phyloP scores from a whole-genome alignment of 2,329 filamentous ascomycete species.

The Alternaria ethzedia region DNA sequence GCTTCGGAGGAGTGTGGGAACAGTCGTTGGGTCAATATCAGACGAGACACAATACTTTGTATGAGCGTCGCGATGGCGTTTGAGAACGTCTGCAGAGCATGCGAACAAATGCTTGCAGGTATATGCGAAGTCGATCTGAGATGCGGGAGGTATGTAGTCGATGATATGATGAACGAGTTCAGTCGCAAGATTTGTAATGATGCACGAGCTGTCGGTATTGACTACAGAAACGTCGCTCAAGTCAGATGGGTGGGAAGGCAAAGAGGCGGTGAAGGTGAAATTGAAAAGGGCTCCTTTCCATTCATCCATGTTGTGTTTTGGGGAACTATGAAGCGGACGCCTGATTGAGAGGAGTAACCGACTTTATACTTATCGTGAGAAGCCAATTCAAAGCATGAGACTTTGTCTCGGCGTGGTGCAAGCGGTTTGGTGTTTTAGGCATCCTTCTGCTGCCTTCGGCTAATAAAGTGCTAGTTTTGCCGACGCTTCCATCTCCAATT shows the following conservation, averaged over 20 bases:
- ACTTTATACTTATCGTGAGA: background rate
- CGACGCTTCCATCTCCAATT: background rate
- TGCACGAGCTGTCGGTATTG: background rate
- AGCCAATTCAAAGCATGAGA: background rate
- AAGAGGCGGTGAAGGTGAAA: background rate
- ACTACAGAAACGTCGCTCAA: background rate
- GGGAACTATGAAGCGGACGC: background rate
- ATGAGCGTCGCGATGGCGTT: conserved; percentile 16
- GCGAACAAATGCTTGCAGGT: conserved; percentile 11
- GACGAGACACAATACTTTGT: conserved; percentile 15
- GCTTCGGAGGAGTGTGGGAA: conserved; percentile 18
- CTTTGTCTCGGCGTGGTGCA: background rate
- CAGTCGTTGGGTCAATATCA: conserved; percentile 13
- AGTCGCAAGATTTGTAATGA: background rate
- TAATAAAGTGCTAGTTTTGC: background rate
- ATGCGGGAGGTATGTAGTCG: conserved; percentile 9
- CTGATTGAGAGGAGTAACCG: background rate
- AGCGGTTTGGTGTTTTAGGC: background rate
- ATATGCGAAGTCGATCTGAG: conserved; percentile 16
- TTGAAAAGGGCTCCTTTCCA: background rate
- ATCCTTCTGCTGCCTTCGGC: background rate
- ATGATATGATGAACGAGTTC: conserved; percentile 14
- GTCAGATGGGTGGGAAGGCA: background rate
- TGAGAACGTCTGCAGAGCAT: conserved; percentile 9
- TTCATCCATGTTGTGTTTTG: background rate